Evolutionary conservation across 306 rosid genomes (phyloP).

Genomic region (Cicer bijugum): DNA sequence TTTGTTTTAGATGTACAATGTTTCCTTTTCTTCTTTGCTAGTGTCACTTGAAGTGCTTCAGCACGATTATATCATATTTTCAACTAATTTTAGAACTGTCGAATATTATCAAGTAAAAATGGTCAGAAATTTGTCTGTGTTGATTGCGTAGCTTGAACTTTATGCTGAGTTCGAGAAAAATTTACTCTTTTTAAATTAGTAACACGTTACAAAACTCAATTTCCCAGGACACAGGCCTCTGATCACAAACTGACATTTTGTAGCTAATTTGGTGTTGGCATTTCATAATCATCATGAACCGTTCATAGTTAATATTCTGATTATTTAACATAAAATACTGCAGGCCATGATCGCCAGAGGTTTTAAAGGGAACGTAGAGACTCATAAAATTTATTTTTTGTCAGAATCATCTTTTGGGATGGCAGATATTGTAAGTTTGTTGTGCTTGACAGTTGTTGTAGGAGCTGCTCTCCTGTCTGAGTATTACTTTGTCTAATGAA

Average conservation of each 20-base stretch:
- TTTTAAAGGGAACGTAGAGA: conserved; percentile 75
- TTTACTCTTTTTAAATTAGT: neutral
- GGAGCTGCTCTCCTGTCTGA: conserved; percentile 75
- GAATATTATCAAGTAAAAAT: conserved; percentile 19
- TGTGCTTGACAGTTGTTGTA: conserved; percentile 60
- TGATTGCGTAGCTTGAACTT: conserved; percentile 23
- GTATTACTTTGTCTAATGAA: conserved; percentile 59
- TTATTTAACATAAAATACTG: conserved; percentile 32
- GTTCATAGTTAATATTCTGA: conserved; percentile 28
- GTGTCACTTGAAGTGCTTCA: conserved; percentile 12
- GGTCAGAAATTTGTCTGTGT: conserved; percentile 20
- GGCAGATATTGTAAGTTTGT: conserved; percentile 62
- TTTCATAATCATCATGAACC: neutral
- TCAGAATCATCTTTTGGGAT: conserved; percentile 72
- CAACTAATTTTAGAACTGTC: conserved; percentile 24
- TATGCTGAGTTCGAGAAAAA: neutral
- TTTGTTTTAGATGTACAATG: conserved; percentile 38
- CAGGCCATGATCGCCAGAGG: conserved; percentile 99
- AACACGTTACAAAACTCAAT: conserved; percentile 4
- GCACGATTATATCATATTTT: neutral
- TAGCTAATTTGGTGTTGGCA: conserved; percentile 24
- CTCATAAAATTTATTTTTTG: conserved; percentile 76
- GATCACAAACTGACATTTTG: neutral
- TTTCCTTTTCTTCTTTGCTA: neutral
- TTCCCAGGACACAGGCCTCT: conserved; percentile 5